Base-by-base conservation (phyloP, 2,329 filamentous ascomycete genomes). In the Cercospora sp. region DNA sequence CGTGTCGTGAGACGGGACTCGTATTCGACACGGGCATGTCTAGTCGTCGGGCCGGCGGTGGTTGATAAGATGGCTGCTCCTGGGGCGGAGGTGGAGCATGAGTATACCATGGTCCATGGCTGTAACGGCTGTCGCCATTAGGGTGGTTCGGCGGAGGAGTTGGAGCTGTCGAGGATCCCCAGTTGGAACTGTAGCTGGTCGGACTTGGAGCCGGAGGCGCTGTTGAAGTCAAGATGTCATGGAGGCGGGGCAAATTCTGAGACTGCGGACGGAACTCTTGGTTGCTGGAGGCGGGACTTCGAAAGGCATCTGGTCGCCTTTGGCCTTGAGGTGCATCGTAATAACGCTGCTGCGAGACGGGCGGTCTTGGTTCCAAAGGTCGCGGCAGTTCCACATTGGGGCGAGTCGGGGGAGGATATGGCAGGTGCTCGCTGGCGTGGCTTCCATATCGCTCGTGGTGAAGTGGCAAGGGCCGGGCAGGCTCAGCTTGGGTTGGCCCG, bases 11-110 rank as follows among this genome's bases (percentile, higher is more conserved):
- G 5, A 73, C 69, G 9, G 75, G 74, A 48, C 71, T 75, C 2
- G 75, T 73, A 30, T 77, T 73, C 57, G 75, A 59, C 20, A 75
- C 69, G n/a, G 74, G 75, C n/a, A 77, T 65, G 30, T 76, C 75
- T 2, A 76, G 31, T n/a, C 70, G 69, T n/a, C 73, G 68, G 4
- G 63, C 65, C 2, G 70, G 71, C 40, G 59, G 67, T 5, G 65
- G 12, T 8, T 63, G 68, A 65, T 74, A 74, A 5, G 69, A 26
- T 18, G 60, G 55, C 18, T 42, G 58, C 10, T 72, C 71, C 31
- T 70, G 65, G 6, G 74, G 70, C 18, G 69, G 69, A 23, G 73
- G 65, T 3, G 72, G 55, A 7, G 48, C 12, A 6, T 74, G 74
- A 28, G 74, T 72, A 63, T 77, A 73, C 65, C 67, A 69, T 5